Conservation (phyloP, 2,329 filamentous ascomycete genomes). For the Metarhizium guizhouense region DNA sequence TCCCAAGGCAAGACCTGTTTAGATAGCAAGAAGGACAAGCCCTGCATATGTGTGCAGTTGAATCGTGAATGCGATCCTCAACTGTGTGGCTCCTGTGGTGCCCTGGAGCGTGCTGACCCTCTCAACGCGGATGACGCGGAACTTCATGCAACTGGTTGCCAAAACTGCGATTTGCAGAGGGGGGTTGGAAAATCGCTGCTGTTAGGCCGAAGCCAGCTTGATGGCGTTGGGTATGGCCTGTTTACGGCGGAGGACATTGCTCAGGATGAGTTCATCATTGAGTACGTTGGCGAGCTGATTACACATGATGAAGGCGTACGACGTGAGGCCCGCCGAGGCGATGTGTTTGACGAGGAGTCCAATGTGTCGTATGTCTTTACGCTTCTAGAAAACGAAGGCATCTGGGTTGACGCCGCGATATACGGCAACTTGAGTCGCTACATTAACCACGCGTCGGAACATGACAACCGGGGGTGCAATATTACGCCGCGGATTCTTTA, state of each 20-base stretch:
- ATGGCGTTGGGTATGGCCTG: constrained; percentile 63
- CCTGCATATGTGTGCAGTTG: constrained; percentile 62
- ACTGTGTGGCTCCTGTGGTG: constrained; percentile 64
- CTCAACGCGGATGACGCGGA: constrained; percentile 51
- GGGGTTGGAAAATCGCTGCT: constrained; percentile 56
- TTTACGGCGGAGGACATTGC: constrained; percentile 61
- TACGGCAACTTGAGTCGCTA: constrained; percentile 76
- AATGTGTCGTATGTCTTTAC: constrained; percentile 59
- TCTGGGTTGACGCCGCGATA: constrained; percentile 65
- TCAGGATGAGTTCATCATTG: constrained; percentile 65
- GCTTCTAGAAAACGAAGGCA: constrained; percentile 49
- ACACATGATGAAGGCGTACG: constrained; percentile 60
- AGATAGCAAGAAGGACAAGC: constrained; percentile 44
- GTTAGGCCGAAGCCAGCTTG: constrained; percentile 60
- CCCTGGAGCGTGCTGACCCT: constrained; percentile 58
- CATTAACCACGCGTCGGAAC: constrained; percentile 64
- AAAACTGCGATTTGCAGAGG: constrained; percentile 65
- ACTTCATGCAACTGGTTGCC: constrained; percentile 52
- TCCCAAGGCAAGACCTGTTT: constrained; percentile 49
- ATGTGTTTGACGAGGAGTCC: constrained; percentile 50
- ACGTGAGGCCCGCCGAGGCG: constrained; percentile 51
- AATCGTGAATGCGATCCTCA: constrained; percentile 76
- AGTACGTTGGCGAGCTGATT: constrained; percentile 74
- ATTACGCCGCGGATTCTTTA: constrained; percentile 57
- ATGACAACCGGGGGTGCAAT: constrained; percentile 46